phyloP scores from a whole-genome alignment of 345 rosid genomes.

The Boechera retrofracta region DNA sequence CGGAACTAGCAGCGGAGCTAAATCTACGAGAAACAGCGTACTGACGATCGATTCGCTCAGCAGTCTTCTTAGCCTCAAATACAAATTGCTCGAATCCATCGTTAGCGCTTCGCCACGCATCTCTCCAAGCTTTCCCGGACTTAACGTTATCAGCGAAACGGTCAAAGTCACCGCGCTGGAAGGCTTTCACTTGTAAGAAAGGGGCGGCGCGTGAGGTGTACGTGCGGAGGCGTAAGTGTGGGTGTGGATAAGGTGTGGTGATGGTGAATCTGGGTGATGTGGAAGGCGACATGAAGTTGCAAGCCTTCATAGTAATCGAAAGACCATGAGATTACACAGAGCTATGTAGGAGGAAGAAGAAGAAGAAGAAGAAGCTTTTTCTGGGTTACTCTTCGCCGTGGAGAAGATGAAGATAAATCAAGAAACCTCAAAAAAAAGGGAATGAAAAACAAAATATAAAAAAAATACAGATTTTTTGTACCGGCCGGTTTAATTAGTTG shows the following conservation, averaged over 20 bases:
- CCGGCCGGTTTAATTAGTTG: slow-evolving; percentile 16
- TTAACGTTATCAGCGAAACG: slow-evolving; percentile 59
- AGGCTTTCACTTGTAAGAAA: slow-evolving; percentile 44
- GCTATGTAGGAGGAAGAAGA: slow-evolving; percentile 1
- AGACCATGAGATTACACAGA: slow-evolving; percentile 36
- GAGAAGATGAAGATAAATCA: slow-evolving; percentile 6
- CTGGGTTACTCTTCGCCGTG: slow-evolving; percentile 16
- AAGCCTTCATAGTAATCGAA: slow-evolving; percentile 36
- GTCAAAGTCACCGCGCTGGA: slow-evolving; percentile 68
- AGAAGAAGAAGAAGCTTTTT: background rate
- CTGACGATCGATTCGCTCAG: slow-evolving; percentile 77
- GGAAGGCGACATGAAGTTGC: slow-evolving; percentile 39
- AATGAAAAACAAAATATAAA: too few species aligned
- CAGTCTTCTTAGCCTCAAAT: slow-evolving; percentile 83
- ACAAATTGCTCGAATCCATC: slow-evolving; percentile 81
- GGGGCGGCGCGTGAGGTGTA: slow-evolving; percentile 38
- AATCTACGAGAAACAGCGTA: slow-evolving; percentile 79
- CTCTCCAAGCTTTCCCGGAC: slow-evolving; percentile 71
- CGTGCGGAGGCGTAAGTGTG: slow-evolving; percentile 3
- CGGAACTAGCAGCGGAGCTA: slow-evolving; percentile 60
- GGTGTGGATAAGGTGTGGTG: slow-evolving; percentile 26
- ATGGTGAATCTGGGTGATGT: slow-evolving; percentile 34
- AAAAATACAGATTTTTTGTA: background rate
- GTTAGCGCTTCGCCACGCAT: slow-evolving; percentile 86
- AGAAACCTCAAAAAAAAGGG: background rate